A percentile compares a stretch with the other conserved stretches of the same genome.
Conservation (phyloP, 1,284 basidiomycete genomes). For the Boletus sp. region DNA sequence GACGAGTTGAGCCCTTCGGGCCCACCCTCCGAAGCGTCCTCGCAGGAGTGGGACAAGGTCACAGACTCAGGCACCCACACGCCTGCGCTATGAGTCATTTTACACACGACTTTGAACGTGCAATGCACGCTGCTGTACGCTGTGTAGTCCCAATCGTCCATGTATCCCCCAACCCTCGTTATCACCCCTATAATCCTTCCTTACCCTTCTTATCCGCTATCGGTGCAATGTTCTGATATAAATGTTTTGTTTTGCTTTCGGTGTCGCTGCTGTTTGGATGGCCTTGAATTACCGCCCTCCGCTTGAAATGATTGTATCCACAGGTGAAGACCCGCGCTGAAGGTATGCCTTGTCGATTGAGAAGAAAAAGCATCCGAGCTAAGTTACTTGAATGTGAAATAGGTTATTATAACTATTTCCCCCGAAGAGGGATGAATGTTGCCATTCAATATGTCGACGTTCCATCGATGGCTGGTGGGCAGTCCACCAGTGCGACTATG, state of each 20-base stretch:
- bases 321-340: slow-evolving; percentile 65
- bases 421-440: slow-evolving; percentile 65
- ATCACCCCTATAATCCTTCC: slow-evolving; percentile 18
- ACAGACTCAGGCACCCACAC: slow-evolving; percentile 63
- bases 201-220: slow-evolving; percentile 23
- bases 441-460: slow-evolving; percentile 46
- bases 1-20: slow-evolving; percentile 57
- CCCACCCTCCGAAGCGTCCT: slow-evolving; percentile 76
- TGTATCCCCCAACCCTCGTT: slow-evolving; percentile 23
- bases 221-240: slow-evolving; percentile 61
- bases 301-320: slow-evolving; percentile 17
- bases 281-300: slow-evolving; percentile 15
- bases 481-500: slow-evolving; percentile 29
- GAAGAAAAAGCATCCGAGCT: slow-evolving; percentile 25
- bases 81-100: slow-evolving; percentile 37
- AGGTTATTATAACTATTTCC: slow-evolving; percentile 77
- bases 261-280: slow-evolving; percentile 25
- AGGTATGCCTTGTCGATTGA: slow-evolving; percentile 56
- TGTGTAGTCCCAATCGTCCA: slow-evolving; percentile 30
- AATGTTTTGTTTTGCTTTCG: slow-evolving; percentile 36
- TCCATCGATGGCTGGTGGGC: slow-evolving; percentile 23
- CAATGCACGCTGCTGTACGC: slow-evolving; percentile 31
- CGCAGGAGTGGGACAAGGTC: slow-evolving; percentile 82
- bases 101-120: slow-evolving; percentile 31
- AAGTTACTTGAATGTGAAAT: slow-evolving; percentile 28